Percentiles rank a stretch among this genome's conserved stretches.
Conservation (phyloP, 2,329 filamentous ascomycete genomes). For the Dactylellina leptospora region DNA sequence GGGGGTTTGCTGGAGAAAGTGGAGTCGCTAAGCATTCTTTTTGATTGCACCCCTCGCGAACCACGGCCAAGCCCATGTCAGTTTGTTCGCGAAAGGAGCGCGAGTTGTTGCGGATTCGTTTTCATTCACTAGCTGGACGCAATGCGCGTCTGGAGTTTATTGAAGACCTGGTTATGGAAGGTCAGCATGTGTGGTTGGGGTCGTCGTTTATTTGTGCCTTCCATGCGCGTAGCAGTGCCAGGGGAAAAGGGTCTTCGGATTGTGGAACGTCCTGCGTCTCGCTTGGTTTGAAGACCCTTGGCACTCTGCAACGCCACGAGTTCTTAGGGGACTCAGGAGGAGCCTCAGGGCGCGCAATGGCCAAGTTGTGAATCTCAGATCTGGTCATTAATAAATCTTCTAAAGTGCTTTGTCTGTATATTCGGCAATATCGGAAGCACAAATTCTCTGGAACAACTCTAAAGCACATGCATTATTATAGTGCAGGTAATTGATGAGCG, state of each 20-base stretch:
- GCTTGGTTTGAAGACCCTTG: slow-evolving; percentile 41
- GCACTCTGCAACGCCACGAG: slow-evolving; percentile 8
- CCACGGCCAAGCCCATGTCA: slow-evolving; percentile 17
- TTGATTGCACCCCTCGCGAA: slow-evolving; percentile 5
- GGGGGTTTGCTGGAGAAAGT: slow-evolving; percentile 12
- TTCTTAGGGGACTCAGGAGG: too few species aligned
- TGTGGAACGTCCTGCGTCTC: slow-evolving; percentile 47
- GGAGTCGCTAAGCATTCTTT: slow-evolving; percentile 8
- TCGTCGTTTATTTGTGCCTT: slow-evolving; percentile 36
- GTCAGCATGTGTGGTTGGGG: slow-evolving; percentile 28
- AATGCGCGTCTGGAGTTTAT: slow-evolving; percentile 37
- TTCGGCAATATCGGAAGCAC: too few species aligned
- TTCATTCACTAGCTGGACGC: slow-evolving; percentile 32
- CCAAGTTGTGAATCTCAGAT: too few species aligned
- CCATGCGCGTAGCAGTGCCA: slow-evolving; percentile 7
- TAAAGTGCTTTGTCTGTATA: too few species aligned
- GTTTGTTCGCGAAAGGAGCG: slow-evolving; percentile 35
- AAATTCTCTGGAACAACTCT: too few species aligned
- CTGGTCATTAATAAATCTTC: too few species aligned
- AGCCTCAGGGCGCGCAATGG: too few species aligned
- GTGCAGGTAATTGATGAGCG: too few species aligned
- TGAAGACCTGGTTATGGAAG: slow-evolving; percentile 29
- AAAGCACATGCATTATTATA: too few species aligned
- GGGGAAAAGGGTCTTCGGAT: slow-evolving; percentile 31
- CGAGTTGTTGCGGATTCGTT: slow-evolving; percentile 40